phyloP scores from a whole-genome alignment of 306 rosid genomes.

The Trichosanthes truncata region DNA sequence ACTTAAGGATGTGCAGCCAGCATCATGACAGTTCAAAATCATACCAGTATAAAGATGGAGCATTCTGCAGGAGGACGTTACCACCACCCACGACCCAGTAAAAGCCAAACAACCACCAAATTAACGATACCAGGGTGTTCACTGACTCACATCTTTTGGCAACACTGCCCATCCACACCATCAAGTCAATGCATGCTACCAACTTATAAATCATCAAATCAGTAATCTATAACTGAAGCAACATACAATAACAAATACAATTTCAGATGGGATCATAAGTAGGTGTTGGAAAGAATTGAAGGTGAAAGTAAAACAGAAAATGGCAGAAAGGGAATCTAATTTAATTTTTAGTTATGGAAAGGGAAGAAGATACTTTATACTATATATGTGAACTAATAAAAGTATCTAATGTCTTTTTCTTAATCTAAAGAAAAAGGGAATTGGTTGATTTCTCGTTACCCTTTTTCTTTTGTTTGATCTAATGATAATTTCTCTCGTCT shows the following conservation, averaged over 20 bases:
- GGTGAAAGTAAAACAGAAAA: neutral
- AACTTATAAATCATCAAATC: conserved; percentile 4
- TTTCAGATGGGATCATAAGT: neutral
- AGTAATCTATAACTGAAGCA: conserved; percentile 5
- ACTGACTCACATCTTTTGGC: conserved; percentile 67
- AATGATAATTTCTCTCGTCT: neutral
- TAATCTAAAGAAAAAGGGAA: neutral
- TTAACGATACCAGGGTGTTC: conserved; percentile 71
- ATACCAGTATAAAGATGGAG: conserved; percentile 90
- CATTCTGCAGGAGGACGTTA: conserved; percentile 49
- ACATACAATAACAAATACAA: neutral
- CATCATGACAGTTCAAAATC: conserved; percentile 13
- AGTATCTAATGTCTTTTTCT: neutral
- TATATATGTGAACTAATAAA: neutral
- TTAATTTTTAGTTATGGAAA: neutral
- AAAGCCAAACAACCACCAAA: conserved; percentile 97
- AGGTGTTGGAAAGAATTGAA: neutral
- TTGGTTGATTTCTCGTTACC: neutral
- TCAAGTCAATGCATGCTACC: conserved; percentile 26
- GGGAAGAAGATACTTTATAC: neutral
- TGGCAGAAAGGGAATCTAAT: neutral
- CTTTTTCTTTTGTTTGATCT: neutral
- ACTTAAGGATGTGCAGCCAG: neutral
- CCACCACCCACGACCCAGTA: conserved; percentile 95
- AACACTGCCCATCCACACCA: conserved; percentile 30